Evolutionary conservation across 345 rosid species (phyloP).

Genomic region (Punica granatum): DNA sequence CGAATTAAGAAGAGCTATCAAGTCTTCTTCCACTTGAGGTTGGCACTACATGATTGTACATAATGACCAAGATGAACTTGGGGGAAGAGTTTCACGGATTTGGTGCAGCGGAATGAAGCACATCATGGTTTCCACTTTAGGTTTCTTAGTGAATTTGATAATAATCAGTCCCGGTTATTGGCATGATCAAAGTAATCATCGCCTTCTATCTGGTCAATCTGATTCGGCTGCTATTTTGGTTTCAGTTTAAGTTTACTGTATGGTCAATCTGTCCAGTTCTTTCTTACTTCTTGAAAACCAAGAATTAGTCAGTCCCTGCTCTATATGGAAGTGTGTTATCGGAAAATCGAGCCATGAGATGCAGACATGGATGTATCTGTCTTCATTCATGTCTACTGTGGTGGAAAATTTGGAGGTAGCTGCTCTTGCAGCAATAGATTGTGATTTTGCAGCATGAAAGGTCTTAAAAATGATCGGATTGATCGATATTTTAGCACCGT

Average conservation of each 20-base stretch:
- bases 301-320: not conserved
- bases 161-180: not conserved
- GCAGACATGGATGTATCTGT: not conserved
- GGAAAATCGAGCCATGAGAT: not conserved
- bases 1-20: constrained; percentile 49
- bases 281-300: no score
- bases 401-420: not conserved
- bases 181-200: not conserved
- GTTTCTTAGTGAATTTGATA: not conserved
- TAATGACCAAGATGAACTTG: not conserved
- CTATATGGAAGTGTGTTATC: not conserved
- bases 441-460: not conserved
- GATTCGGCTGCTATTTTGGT: not conserved
- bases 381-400: not conserved
- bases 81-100: not conserved
- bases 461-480: not conserved
- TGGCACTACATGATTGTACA: not conserved
- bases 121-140: not conserved
- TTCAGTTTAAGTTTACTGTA: not conserved
- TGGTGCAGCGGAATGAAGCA: not conserved
- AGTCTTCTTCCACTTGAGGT: constrained; percentile 32
- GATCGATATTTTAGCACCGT: not conserved
- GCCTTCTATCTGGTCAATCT: not conserved
- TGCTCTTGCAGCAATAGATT: not conserved
- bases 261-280: not conserved